A percentile compares a stretch with the other conserved stretches of the same genome.
Conservation (phyloP, 129 eudicot genomes). For the Cynara cardunculus region DNA sequence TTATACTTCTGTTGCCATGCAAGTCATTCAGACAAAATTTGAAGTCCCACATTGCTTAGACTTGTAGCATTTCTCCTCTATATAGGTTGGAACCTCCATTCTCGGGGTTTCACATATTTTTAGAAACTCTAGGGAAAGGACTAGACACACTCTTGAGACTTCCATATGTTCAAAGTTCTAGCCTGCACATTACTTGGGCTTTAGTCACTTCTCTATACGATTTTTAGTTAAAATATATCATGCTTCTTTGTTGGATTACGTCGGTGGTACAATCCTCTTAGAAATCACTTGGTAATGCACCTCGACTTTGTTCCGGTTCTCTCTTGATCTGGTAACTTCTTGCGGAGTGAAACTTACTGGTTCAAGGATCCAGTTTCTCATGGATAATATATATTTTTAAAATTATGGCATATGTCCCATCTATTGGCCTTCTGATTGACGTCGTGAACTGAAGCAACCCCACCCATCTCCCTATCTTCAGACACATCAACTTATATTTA, state of each 20-base stretch:
- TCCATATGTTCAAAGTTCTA: neutral
- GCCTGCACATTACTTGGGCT: neutral
- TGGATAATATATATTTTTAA: neutral
- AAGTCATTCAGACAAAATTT: too few relatives aligned
- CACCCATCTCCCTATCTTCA: slow-evolving; percentile 12
- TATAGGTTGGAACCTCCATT: neutral
- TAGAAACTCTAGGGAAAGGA: too few relatives aligned
- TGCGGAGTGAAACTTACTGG: neutral
- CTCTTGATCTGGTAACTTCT: neutral
- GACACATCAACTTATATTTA: slow-evolving; percentile 9
- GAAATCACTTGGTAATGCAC: too few relatives aligned
- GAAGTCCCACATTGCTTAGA: too few relatives aligned
- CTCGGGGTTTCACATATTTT: neutral
- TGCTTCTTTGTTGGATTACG: neutral
- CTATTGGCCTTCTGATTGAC: neutral
- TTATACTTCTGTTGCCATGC: too few relatives aligned
- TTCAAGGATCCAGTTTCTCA: neutral
- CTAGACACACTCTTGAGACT: too few relatives aligned
- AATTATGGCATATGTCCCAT: slow-evolving; percentile 5
- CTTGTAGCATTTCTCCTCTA: neutral
- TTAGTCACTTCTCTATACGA: neutral
- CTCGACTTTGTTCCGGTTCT: neutral
- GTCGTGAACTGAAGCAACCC: slow-evolving; percentile 8
- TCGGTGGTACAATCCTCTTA: neutral
- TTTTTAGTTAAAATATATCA: neutral